These are phyloP conservation scores for Porphyrellus cyaneotinctus DNA, from an alignment of 768 basidiomycete species.

Conservation along the genomic window DNA sequence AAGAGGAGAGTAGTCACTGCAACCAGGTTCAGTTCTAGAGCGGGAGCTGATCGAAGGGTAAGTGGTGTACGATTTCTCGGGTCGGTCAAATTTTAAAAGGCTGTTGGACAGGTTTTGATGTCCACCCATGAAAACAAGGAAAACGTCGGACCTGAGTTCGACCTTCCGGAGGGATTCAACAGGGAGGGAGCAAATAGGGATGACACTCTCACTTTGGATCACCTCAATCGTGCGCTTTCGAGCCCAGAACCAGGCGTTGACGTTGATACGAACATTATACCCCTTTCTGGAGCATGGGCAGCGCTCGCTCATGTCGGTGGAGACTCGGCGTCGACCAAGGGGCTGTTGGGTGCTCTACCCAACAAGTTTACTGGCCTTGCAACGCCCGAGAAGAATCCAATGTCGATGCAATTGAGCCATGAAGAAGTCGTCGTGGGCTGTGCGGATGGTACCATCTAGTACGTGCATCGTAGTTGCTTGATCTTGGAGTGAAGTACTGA, in stretches of 20 bases:
- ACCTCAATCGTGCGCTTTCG: conserved; percentile 10
- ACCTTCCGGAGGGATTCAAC: conserved; percentile 21
- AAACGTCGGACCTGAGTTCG: conserved; percentile 13
- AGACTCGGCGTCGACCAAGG: conserved; percentile 40
- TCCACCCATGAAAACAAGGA: conserved; percentile 72
- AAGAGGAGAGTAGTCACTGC: conserved; percentile 84
- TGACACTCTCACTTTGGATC: conserved; percentile 8
- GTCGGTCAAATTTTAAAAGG: background rate
- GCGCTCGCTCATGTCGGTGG: conserved; percentile 48
- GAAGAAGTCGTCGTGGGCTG: conserved; percentile 91
- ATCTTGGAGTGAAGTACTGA: conserved; percentile 9
- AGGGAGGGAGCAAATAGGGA: background rate
- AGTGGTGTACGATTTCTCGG: conserved; percentile 25
- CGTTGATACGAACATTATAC: conserved; percentile 60
- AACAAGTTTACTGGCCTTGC: conserved; percentile 73
- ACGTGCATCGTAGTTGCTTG: conserved; percentile 28
- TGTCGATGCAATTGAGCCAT: conserved; percentile 89
- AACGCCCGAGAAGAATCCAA: conserved; percentile 89
- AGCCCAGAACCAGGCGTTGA: conserved; percentile 44
- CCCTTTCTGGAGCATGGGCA: conserved; percentile 72
- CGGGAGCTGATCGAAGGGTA: conserved; percentile 79
- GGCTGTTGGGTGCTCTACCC: conserved; percentile 59
- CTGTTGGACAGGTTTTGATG: conserved; percentile 67
- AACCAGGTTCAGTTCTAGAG: conserved; percentile 80
- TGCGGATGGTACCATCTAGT: conserved; percentile 91